phyloP scores from a whole-genome alignment of 768 basidiomycete genomes.

The Amanita inopinata region DNA sequence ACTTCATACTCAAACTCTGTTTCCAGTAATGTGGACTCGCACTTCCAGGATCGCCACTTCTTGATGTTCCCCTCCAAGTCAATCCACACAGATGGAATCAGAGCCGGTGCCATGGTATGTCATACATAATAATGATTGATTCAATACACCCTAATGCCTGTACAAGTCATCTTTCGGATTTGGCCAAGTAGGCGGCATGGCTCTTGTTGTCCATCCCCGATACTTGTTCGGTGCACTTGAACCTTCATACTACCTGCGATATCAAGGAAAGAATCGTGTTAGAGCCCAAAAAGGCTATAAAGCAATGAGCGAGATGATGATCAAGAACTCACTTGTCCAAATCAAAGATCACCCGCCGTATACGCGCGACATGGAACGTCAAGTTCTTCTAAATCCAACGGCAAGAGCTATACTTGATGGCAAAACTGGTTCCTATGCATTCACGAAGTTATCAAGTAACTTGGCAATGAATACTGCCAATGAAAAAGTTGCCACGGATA shows the following conservation, averaged over 20 bases:
- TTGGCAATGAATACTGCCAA: constrained; percentile 55
- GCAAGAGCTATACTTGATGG: constrained; percentile 74
- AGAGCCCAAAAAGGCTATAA: constrained; percentile 74
- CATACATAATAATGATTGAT: not conserved
- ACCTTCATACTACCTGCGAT: constrained; percentile 67
- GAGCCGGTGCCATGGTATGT: constrained; percentile 76
- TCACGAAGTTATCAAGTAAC: constrained; percentile 51
- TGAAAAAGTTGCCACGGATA: constrained; percentile 49
- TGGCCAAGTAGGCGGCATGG: constrained; percentile 95
- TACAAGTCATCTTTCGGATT: constrained; percentile 91
- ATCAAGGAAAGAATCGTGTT: constrained; percentile 55
- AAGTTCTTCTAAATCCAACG: constrained; percentile 86
- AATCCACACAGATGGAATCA: constrained; percentile 89
- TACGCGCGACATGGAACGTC: constrained; percentile 71
- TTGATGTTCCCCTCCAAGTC: constrained; percentile 97
- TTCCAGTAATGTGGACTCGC: constrained; percentile 82
- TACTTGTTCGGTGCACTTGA: constrained; percentile 82
- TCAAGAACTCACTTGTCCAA: constrained; percentile 84
- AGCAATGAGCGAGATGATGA: constrained; percentile 94
- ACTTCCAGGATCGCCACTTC: constrained; percentile 81
- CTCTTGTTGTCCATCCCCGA: constrained; percentile 82
- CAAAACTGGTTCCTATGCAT: constrained; percentile 84
- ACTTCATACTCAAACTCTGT: constrained; percentile 3
- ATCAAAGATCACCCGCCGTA: constrained; percentile 94
- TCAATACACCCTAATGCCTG: constrained; percentile 3